Evolutionary conservation across 1,284 basidiomycete genomes (phyloP), one percentile per base, ranked within the genome.

Genomic region (Cutaneotrichosporon daszewskae): DNA sequence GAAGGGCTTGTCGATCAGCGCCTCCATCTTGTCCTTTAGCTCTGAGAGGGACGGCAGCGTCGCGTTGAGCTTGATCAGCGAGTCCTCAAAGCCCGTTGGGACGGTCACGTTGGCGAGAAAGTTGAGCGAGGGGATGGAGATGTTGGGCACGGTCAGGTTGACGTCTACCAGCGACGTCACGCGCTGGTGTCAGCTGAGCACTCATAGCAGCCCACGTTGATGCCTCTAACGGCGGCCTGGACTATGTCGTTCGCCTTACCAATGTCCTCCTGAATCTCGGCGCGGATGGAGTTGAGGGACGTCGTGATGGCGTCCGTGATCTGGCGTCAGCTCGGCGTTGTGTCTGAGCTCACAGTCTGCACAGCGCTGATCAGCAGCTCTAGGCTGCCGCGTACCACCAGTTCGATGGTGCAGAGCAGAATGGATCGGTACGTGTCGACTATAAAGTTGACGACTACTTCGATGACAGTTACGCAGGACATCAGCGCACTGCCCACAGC

Each of bases 391-490:
- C 83, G 79, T 3, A 98, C 83, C 12, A 88, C 80, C 35, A 97
- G 76, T 72, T 96, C 88, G 53, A 96, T 74, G 53, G 94, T 89
- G 71, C 92, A 97, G 38, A 96, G 76, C 56, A 95, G 82, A 2
- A 91, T 83, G 4, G 87, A 89, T 28, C 89, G 82, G 66, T 96
- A 98, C 41, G 84, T 80, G 70, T 91, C 85, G 57, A 96, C 80
- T 47, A 95, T 79, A 69, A 96, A 97, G 56, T 87, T 85, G 69
- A 94, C 84, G 56, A 94, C 81, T 1, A 76, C 81, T 63, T 92
- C 85, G 78, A 94, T 84, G 31, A 82, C 75, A 0, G 84, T 90
- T 47, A 94, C 74, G 47, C 71, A 62, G 55, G 53, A 53, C 25
- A 87, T 74, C 42, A 92, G 76, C 5, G 82, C 78, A 6, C 74